These are phyloP conservation scores for Friedmanniomyces endolithicus DNA, from an alignment of 495 filamentous ascomycete species.

Conservation along the genomic window DNA sequence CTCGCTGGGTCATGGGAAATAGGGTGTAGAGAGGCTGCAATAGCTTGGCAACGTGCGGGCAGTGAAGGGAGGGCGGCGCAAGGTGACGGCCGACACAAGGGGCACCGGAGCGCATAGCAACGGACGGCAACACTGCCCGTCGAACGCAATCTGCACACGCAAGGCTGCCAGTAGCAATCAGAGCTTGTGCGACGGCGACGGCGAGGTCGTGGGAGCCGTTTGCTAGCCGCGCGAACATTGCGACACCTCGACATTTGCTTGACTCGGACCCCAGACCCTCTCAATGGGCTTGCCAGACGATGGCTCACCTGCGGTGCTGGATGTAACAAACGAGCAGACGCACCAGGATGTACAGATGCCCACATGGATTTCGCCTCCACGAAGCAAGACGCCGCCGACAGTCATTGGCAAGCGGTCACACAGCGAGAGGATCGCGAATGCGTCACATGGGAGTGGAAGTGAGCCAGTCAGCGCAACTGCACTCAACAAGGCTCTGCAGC, in stretches of 20 bases:
- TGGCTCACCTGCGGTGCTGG: background rate
- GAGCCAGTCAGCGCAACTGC: slow-evolving; percentile 49
- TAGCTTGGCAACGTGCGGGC: background rate
- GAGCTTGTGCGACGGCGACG: background rate
- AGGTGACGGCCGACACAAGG: slow-evolving; percentile 4
- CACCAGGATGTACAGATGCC: slow-evolving; percentile 18
- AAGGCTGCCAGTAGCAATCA: background rate
- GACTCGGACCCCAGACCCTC: background rate
- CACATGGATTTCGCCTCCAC: slow-evolving; percentile 32
- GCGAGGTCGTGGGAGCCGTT: background rate
- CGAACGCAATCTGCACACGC: slow-evolving; percentile 3
- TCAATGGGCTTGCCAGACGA: slow-evolving; percentile 1
- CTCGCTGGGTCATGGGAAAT: background rate
- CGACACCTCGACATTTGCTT: background rate
- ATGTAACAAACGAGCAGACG: background rate
- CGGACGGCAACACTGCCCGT: background rate
- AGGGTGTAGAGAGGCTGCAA: background rate
- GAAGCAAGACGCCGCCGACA: slow-evolving; percentile 35
- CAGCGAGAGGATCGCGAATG: slow-evolving; percentile 23
- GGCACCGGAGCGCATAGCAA: slow-evolving; percentile 5
- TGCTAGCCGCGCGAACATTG: background rate
- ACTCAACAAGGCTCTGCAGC: slow-evolving; percentile 51
- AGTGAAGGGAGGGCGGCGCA: background rate
- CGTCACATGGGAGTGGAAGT: slow-evolving; percentile 31
- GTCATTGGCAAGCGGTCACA: slow-evolving; percentile 31